Conservation (phyloP, 495 filamentous ascomycete genomes). For the Penicillium malachiteum region DNA sequence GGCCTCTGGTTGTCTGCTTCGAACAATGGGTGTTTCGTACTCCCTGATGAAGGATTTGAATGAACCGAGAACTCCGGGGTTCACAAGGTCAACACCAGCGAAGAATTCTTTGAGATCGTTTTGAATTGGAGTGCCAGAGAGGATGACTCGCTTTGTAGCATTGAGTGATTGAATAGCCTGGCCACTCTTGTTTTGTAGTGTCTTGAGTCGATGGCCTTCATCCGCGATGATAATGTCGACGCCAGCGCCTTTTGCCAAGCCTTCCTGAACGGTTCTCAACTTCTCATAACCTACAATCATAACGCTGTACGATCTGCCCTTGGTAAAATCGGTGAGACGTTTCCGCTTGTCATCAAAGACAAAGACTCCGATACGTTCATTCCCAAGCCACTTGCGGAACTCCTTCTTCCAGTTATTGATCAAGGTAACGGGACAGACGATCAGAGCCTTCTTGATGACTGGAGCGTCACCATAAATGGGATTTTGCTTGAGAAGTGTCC, state of each 20-base stretch:
- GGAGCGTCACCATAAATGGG: slow-evolving; percentile 61
- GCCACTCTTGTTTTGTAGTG: slow-evolving; percentile 76
- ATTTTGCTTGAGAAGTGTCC: slow-evolving; percentile 81
- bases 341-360: slow-evolving; percentile 67
- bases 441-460: slow-evolving; percentile 74
- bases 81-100: slow-evolving; percentile 77
- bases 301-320: slow-evolving; percentile 69
- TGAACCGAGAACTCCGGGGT: slow-evolving; percentile 68
- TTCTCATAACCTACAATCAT: slow-evolving; percentile 88
- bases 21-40: slow-evolving; percentile 72
- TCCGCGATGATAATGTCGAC: slow-evolving; percentile 81
- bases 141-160: slow-evolving; percentile 63
- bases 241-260: slow-evolving; percentile 59
- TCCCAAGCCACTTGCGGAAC: slow-evolving; percentile 78
- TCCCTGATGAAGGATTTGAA: slow-evolving; percentile 69
- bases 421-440: slow-evolving; percentile 78
- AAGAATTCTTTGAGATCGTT: slow-evolving; percentile 81
- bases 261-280: slow-evolving; percentile 65
- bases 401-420: slow-evolving; percentile 82
- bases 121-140: slow-evolving; percentile 78
- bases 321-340: slow-evolving; percentile 71
- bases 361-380: slow-evolving; percentile 74
- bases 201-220: slow-evolving; percentile 80
- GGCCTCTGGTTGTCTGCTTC: slow-evolving; percentile 70
- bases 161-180: slow-evolving; percentile 72